These are phyloP conservation scores for Phanerochaete sordida DNA, from an alignment of 768 basidiomycete genomes.

Conservation along the genomic window DNA sequence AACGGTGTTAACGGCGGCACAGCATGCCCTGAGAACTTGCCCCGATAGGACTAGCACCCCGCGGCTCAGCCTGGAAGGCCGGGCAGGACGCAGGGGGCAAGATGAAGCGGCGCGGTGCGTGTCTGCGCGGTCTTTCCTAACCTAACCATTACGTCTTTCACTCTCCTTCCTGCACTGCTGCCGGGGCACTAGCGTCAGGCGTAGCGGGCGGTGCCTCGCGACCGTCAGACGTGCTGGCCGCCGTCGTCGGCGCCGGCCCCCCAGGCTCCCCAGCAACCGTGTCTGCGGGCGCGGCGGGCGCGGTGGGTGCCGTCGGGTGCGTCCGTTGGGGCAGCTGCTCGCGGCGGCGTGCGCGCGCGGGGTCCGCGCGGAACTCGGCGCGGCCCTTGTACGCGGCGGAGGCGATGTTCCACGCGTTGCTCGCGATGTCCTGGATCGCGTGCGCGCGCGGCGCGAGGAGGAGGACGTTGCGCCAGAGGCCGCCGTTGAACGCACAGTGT, in stretches of 20 bases:
- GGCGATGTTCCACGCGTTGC: constrained; percentile 71
- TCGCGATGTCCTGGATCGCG: constrained; percentile 43
- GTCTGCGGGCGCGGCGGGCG: not conserved
- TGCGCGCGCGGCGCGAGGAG: constrained; percentile 46
- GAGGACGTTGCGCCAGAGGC: constrained; percentile 66
- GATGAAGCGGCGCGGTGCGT: too few species aligned
- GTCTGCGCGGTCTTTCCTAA: not conserved
- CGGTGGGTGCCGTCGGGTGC: not conserved
- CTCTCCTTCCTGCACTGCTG: not conserved
- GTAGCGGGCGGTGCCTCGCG: not conserved
- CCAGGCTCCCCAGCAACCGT: not conserved
- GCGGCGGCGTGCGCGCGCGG: not conserved
- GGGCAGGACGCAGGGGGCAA: too few species aligned
- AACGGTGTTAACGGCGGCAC: too few species aligned
- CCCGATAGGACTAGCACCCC: too few species aligned
- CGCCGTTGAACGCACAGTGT: constrained; percentile 42
- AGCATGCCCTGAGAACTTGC: too few species aligned
- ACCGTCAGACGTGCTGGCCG: not conserved
- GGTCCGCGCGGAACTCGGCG: not conserved
- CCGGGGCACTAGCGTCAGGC: not conserved
- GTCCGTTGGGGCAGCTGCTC: not conserved
- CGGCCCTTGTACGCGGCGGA: constrained; percentile 47
- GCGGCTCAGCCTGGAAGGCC: too few species aligned
- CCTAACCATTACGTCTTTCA: not conserved
- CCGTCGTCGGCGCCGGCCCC: not conserved